Conservation (phyloP, 345 rosid species). For the Acer negundo region DNA sequence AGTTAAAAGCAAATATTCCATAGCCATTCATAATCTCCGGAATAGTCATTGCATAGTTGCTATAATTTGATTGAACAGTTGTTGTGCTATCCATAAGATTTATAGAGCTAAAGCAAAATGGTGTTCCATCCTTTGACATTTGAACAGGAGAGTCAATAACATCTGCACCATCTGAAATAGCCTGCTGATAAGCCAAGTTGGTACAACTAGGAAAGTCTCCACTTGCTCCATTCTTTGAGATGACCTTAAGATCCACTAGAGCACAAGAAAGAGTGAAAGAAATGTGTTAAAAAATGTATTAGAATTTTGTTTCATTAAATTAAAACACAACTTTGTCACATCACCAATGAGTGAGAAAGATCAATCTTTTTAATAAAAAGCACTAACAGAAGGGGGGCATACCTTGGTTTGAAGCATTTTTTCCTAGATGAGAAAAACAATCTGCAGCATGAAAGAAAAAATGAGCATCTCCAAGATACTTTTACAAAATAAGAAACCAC, state of each 20-base stretch:
- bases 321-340: neutral
- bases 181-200: slow-evolving; percentile 68
- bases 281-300: neutral
- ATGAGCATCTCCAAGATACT: slow-evolving; percentile 24
- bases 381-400: slow-evolving; percentile 21
- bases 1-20: slow-evolving; percentile 66
- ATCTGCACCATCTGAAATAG: slow-evolving; percentile 73
- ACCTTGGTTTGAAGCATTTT: slow-evolving; percentile 65
- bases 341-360: neutral
- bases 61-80: slow-evolving; percentile 42
- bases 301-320: neutral
- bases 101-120: slow-evolving; percentile 64
- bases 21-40: slow-evolving; percentile 37
- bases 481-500: neutral
- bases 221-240: slow-evolving; percentile 86
- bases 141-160: slow-evolving; percentile 85
- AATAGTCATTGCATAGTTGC: slow-evolving; percentile 36
- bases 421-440: slow-evolving; percentile 70
- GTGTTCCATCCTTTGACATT: slow-evolving; percentile 69
- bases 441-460: slow-evolving; percentile 46
- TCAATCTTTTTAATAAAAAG: neutral
- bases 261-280: slow-evolving; percentile 21
- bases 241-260: slow-evolving; percentile 52
- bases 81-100: slow-evolving; percentile 58
- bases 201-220: slow-evolving; percentile 93